Percentiles rank a stretch among this genome's conserved stretches.
Evolutionary conservation across 179 eudicot genomes (phyloP).

Genomic region (Camellia oleifera): DNA sequence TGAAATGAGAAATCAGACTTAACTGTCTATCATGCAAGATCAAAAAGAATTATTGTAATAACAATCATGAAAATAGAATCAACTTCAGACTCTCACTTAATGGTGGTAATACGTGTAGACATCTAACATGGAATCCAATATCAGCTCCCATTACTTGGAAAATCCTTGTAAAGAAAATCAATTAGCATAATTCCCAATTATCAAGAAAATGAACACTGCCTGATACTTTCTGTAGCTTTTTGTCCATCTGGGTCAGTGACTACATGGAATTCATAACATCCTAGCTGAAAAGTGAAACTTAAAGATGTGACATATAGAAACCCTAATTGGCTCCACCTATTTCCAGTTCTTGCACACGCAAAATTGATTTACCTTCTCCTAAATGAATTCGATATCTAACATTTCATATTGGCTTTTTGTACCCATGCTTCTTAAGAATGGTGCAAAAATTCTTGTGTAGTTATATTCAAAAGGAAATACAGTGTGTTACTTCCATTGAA

Average conservation of each 20-base stretch:
- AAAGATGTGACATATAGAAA: neutral
- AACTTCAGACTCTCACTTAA: neutral
- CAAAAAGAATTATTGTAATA: neutral
- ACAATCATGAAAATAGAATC: constrained; percentile 10
- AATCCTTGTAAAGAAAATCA: neutral
- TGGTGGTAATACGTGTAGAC: neutral
- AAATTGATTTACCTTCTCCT: neutral
- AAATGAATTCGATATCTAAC: neutral
- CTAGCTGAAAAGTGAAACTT: neutral
- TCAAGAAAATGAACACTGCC: constrained; percentile 7
- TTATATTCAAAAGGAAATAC: neutral
- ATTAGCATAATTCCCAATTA: neutral
- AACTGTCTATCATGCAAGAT: neutral
- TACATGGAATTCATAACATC: neutral
- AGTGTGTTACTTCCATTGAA: neutral
- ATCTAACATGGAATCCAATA: neutral
- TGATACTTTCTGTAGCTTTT: neutral
- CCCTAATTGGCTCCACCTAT: neutral
- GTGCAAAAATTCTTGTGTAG: neutral
- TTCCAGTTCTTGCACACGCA: neutral
- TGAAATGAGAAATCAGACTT: neutral
- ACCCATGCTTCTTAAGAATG: neutral
- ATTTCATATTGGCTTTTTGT: neutral
- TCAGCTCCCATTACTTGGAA: neutral
- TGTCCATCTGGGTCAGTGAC: neutral